Evolutionary conservation across 495 filamentous ascomycete genomes (phyloP).

Genomic region (Tuber umbilicatum): DNA sequence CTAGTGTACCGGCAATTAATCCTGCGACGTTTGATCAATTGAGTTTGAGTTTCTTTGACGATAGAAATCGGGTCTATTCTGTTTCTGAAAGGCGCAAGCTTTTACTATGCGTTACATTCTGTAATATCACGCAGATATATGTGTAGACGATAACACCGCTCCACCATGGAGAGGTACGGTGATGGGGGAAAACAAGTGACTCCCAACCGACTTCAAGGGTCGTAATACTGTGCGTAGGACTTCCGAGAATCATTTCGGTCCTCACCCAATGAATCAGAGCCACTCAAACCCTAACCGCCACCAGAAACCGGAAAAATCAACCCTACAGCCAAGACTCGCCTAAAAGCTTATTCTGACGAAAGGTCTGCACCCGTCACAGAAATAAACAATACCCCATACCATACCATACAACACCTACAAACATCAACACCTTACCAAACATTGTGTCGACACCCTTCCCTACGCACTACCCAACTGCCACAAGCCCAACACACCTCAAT

Average conservation of each 20-base stretch:
- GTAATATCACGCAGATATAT: neutral
- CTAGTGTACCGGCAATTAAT: neutral
- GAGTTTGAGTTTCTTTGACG: neutral
- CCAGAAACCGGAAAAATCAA: neutral
- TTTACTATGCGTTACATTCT: neutral
- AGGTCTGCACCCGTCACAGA: neutral
- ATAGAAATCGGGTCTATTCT: neutral
- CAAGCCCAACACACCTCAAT: neutral
- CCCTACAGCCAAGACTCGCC: slow-evolving; percentile 17
- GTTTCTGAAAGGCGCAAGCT: neutral
- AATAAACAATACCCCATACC: neutral
- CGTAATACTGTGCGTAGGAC: neutral
- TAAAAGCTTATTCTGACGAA: slow-evolving; percentile 27
- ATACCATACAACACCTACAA: neutral
- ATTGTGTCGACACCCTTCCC: neutral
- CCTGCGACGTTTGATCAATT: neutral
- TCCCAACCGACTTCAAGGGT: neutral
- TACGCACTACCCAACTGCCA: neutral
- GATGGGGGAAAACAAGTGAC: neutral
- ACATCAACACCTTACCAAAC: neutral
- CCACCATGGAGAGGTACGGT: neutral
- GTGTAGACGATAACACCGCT: neutral
- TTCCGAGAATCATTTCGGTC: neutral
- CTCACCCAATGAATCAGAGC: neutral
- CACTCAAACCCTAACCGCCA: neutral